Evolutionary conservation across 139 green algal species (phyloP).

Genomic region (Closterium sp.): DNA sequence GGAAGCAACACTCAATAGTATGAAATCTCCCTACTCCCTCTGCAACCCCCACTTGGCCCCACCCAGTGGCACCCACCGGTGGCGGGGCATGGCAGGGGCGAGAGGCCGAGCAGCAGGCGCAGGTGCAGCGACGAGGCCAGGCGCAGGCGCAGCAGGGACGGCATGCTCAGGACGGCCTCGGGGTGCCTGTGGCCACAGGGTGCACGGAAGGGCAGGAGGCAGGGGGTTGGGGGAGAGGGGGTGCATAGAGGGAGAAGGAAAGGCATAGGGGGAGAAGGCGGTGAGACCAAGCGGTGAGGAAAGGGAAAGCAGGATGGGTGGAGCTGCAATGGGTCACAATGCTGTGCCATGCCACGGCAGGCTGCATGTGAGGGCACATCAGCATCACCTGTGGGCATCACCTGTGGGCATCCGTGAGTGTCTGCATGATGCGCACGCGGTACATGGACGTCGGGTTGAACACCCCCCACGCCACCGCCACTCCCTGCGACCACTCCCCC

Average conservation of each 20-base stretch:
- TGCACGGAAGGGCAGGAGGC: too few species aligned
- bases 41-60: background rate
- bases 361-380: background rate
- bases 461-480: constrained; percentile 44
- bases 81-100: background rate
- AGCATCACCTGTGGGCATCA: background rate
- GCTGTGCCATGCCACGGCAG: background rate
- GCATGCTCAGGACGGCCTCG: background rate
- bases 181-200: background rate
- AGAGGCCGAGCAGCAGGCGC: background rate
- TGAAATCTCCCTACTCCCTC: too few species aligned
- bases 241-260: background rate
- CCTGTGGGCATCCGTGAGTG: constrained; percentile 13
- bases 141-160: background rate
- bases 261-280: background rate
- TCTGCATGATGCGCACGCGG: constrained; percentile 51
- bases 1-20: too few species aligned
- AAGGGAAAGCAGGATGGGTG: background rate
- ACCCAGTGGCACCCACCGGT: background rate
- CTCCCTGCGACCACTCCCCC: background rate
- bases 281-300: background rate
- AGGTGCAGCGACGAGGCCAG: background rate
- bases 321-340: background rate
- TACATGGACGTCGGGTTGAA: constrained; percentile 60
- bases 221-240: background rate